Evolutionary conservation across 352 stramenopile species (phyloP).

Genomic region (Globisporangium parvum): DNA sequence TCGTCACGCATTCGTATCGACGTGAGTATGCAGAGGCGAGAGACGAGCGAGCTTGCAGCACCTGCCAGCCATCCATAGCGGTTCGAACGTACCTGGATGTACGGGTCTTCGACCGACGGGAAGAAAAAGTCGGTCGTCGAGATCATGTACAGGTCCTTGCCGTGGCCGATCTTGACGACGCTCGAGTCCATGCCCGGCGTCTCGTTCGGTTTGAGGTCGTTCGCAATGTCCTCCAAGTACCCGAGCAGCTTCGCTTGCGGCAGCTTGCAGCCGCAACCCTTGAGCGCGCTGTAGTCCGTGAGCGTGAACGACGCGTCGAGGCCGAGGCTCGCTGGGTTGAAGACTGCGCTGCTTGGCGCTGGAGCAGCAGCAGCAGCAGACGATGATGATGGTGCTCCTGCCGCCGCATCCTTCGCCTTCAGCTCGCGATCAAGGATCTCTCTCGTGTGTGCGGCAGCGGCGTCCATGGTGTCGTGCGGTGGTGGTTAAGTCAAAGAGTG

Average conservation of each 20-base stretch:
- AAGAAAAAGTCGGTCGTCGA: conserved; percentile 97
- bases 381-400: too few relatives aligned
- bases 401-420: conserved; percentile 4
- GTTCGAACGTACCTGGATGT: conserved; percentile 43
- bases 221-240: conserved; percentile 85
- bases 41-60: too few relatives aligned
- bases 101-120: conserved; percentile 92
- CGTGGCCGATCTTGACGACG: conserved; percentile 85
- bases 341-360: conserved; percentile 15
- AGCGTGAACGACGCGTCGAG: conserved; percentile 76
- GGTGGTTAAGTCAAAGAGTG: too few relatives aligned
- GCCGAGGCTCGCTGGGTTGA: conserved; percentile 52
- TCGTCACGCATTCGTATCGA: too few relatives aligned
- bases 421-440: conserved; percentile 63
- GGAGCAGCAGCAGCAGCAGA: neutral
- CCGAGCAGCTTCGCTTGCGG: conserved; percentile 90
- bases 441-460: conserved; percentile 43
- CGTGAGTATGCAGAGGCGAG: too few relatives aligned
- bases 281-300: conserved; percentile 85
- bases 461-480: too few relatives aligned
- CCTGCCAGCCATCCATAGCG: neutral
- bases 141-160: conserved; percentile 82
- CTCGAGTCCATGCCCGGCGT: conserved; percentile 88
- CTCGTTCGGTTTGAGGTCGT: conserved; percentile 91
- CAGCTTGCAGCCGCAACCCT: conserved; percentile 96